Evolutionary conservation across 768 basidiomycete genomes (phyloP).

Genomic region (Roridomyces roridus): DNA sequence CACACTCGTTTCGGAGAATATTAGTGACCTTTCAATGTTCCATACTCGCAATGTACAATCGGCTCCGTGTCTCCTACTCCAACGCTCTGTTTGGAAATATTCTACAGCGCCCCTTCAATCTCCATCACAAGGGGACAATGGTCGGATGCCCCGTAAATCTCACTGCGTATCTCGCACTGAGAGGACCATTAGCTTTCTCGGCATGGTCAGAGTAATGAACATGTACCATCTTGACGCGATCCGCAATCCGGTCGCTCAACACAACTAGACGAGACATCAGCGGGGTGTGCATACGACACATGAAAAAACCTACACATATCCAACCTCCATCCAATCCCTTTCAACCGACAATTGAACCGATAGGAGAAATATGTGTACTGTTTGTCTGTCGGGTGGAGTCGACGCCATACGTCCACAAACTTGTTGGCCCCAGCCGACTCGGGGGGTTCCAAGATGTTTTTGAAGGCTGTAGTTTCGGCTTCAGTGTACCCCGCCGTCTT

Average conservation of each 20-base stretch:
- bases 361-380: constrained; percentile 89
- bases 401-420: constrained; percentile 85
- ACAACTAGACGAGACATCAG: constrained; percentile 56
- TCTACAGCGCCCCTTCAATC: constrained; percentile 54
- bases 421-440: constrained; percentile 43
- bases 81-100: too few species aligned
- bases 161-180: constrained; percentile 82
- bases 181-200: constrained; percentile 6
- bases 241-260: constrained; percentile 69
- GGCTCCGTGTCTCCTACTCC: too few species aligned
- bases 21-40: too few species aligned
- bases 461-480: constrained; percentile 79
- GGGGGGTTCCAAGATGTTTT: constrained; percentile 65
- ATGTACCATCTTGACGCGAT: constrained; percentile 66
- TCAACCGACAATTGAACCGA: constrained; percentile 78
- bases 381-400: constrained; percentile 65
- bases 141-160: constrained; percentile 88
- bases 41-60: too few species aligned
- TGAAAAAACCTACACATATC: constrained; percentile 69
- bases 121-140: constrained; percentile 86
- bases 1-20: constrained; percentile 88
- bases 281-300: background rate
- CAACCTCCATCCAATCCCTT: constrained; percentile 87
- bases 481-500: constrained; percentile 88
- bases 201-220: background rate